A percentile compares a stretch with the other conserved stretches of the same genome.
Evolutionary conservation across 177 flowering plant genomes (phyloP).

Genomic region (Telopea speciosissima): DNA sequence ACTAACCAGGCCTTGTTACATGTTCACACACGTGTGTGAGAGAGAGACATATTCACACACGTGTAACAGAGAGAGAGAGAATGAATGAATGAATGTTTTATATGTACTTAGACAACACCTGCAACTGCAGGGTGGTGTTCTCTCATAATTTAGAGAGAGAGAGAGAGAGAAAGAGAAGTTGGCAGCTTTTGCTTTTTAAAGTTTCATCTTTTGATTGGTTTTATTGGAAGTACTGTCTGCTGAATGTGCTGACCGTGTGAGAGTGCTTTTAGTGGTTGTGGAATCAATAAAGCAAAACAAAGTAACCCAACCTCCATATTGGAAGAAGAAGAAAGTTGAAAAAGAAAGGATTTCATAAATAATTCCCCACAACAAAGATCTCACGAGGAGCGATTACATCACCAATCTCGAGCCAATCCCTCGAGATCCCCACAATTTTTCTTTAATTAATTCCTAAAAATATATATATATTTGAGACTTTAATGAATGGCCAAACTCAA

Average conservation of each 20-base stretch:
- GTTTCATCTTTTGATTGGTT: slow-evolving; percentile 4
- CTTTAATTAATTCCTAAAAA: neutral
- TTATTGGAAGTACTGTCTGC: slow-evolving; percentile 13
- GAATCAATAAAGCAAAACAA: slow-evolving; percentile 20
- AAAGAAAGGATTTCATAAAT: slow-evolving; percentile 2
- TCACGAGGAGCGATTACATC: slow-evolving; percentile 17
- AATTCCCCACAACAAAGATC: slow-evolving; percentile 24
- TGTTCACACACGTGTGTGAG: too few species aligned
- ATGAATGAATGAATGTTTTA: too few species aligned
- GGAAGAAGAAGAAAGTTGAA: neutral
- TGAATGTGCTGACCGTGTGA: slow-evolving; percentile 22
- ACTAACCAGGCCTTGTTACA: too few species aligned
- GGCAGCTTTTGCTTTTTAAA: neutral
- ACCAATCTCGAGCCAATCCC: slow-evolving; percentile 19
- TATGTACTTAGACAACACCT: too few species aligned
- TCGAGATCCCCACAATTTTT: slow-evolving; percentile 26
- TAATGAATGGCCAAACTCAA: slow-evolving; percentile 36
- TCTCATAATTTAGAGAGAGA: neutral
- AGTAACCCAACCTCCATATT: neutral
- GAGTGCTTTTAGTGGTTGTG: neutral
- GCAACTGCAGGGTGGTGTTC: too few species aligned
- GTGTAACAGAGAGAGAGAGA: too few species aligned
- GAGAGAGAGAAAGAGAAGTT: neutral
- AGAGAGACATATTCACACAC: too few species aligned
- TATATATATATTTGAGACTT: slow-evolving; percentile 17